These are phyloP conservation scores for Colletotrichum sidae DNA, from an alignment of 2,329 filamentous ascomycete species.

Conservation along the genomic window DNA sequence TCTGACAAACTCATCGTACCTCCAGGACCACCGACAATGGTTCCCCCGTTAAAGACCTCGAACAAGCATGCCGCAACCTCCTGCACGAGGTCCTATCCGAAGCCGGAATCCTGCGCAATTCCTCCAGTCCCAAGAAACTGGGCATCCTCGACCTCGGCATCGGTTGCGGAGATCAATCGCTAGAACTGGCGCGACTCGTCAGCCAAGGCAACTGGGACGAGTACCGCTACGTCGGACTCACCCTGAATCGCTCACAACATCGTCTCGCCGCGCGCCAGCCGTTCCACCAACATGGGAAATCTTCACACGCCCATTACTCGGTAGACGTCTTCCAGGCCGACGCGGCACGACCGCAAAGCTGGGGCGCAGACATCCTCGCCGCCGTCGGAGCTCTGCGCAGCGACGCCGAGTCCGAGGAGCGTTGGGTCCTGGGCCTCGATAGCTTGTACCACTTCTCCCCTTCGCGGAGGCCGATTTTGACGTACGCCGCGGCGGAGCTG, in stretches of 20 bases:
- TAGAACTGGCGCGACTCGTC: constrained; percentile 53
- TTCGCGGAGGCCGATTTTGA: constrained; percentile 59
- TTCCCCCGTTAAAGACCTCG: constrained; percentile 50
- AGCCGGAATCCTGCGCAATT: constrained; percentile 51
- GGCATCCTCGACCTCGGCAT: constrained; percentile 66
- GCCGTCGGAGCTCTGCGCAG: constrained; percentile 43
- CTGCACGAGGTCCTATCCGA: constrained; percentile 58
- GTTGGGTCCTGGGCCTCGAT: constrained; percentile 67
- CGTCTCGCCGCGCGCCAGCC: constrained; percentile 48
- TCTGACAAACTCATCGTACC: constrained; percentile 25
- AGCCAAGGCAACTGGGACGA: constrained; percentile 38
- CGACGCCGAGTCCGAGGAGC: constrained; percentile 46
- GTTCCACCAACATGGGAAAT: constrained; percentile 40
- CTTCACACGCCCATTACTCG: constrained; percentile 15
- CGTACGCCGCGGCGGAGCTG: constrained; percentile 53
- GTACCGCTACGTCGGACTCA: constrained; percentile 65
- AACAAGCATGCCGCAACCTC: constrained; percentile 61
- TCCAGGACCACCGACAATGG: constrained; percentile 45
- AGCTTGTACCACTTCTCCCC: constrained; percentile 69
- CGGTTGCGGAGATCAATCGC: constrained; percentile 69
- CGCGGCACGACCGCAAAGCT: constrained; percentile 58
- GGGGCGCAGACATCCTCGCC: constrained; percentile 45
- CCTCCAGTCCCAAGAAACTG: constrained; percentile 36
- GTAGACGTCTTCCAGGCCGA: constrained; percentile 60
- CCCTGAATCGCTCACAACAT: constrained; percentile 59